Conservation (phyloP, 2,329 filamentous ascomycete genomes). For the Trichoderma sp. region DNA sequence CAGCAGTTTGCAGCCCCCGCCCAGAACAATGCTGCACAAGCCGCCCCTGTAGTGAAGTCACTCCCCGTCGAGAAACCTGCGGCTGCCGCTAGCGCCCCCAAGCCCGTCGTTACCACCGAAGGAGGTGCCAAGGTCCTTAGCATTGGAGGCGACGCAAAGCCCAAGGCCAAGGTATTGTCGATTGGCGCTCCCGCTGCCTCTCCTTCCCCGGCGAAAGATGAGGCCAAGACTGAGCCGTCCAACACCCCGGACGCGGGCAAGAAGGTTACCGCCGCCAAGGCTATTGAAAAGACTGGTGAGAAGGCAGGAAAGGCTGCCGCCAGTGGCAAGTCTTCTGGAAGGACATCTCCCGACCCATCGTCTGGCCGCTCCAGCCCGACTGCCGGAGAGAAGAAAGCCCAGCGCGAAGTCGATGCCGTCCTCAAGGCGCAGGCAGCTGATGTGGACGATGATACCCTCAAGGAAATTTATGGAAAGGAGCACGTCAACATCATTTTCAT, state of each 20-base stretch:
- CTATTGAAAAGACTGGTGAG: constrained; percentile 88
- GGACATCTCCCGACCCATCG: constrained; percentile 78
- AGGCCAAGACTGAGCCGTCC: constrained; percentile 54
- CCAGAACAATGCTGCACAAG: constrained; percentile 46
- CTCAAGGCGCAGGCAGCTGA: constrained; percentile 79
- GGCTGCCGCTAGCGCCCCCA: constrained; percentile 48
- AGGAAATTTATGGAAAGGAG: constrained; percentile 95
- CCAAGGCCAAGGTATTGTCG: constrained; percentile 54
- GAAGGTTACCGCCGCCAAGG: constrained; percentile 85
- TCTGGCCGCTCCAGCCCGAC: constrained; percentile 85
- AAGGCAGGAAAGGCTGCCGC: constrained; percentile 47
- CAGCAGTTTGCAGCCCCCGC: constrained; percentile 35
- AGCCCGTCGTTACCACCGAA: constrained; percentile 59
- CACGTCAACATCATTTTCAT: constrained; percentile 96
- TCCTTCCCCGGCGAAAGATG: constrained; percentile 44
- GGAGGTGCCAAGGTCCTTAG: constrained; percentile 68
- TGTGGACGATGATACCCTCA: constrained; percentile 72
- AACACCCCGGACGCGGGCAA: constrained; percentile 69
- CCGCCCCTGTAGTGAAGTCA: constrained; percentile 45
- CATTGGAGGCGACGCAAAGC: constrained; percentile 65
- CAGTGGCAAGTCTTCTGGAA: constrained; percentile 61
- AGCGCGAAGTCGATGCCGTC: constrained; percentile 79
- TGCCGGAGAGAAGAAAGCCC: constrained; percentile 52
- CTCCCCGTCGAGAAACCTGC: constrained; percentile 44
- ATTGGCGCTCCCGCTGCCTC: constrained; percentile 42